A percentile compares a stretch with the other conserved stretches of the same genome.
phyloP scores from a whole-genome alignment of 2,329 filamentous ascomycete species.

The Sarocladium brachiariae region DNA sequence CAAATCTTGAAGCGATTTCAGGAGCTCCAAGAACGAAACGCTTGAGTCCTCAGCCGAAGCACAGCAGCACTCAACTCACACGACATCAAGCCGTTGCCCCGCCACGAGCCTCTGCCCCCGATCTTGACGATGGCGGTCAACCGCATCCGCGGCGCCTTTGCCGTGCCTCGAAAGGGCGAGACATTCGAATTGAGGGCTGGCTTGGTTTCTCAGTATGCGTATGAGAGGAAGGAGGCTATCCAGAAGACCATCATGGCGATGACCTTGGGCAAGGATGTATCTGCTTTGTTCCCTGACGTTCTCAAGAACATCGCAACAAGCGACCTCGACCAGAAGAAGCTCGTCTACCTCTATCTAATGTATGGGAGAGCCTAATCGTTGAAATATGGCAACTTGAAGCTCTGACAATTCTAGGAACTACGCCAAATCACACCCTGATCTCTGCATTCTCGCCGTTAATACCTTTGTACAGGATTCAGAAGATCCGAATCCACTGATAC shows the following conservation, averaged over 20 bases:
- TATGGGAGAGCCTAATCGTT: conserved; percentile 35
- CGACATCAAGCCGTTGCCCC: not conserved
- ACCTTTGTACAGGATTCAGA: conserved; percentile 99
- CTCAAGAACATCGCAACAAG: conserved; percentile 96
- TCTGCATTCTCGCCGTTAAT: conserved; percentile 97
- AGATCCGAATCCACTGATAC: conserved; percentile 92
- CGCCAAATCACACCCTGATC: conserved; percentile 95
- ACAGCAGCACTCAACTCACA: not conserved
- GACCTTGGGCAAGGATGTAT: conserved; percentile 98
- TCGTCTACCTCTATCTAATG: conserved; percentile 98
- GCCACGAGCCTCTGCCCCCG: conserved; percentile 18
- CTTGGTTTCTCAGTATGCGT: conserved; percentile 96
- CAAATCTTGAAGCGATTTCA: not conserved
- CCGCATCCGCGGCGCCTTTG: conserved; percentile 89
- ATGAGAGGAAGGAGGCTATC: conserved; percentile 97
- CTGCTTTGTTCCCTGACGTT: conserved; percentile 92
- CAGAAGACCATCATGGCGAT: conserved; percentile 99
- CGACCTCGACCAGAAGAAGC: conserved; percentile 97
- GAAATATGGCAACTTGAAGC: not conserved
- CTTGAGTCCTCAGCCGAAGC: not conserved
- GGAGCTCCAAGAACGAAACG: not conserved
- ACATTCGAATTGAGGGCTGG: conserved; percentile 96
- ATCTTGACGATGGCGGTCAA: conserved; percentile 61
- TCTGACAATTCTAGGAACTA: conserved; percentile 67
- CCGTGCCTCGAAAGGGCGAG: conserved; percentile 90